Evolutionary conservation across 306 rosid genomes (phyloP).

Genomic region (Styphnolobium japonicum): DNA sequence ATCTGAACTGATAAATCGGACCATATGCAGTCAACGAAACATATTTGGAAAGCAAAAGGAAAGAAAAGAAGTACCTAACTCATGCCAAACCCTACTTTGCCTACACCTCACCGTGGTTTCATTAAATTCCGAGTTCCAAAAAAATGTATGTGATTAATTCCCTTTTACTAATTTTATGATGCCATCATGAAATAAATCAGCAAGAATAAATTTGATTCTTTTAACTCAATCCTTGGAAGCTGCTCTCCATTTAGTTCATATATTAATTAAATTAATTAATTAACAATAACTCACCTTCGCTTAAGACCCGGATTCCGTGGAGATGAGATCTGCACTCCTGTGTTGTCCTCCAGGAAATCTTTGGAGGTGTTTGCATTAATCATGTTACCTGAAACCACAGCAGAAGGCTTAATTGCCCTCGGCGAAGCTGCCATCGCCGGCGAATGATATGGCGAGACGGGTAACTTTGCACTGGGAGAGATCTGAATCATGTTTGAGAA

Average conservation of each 20-base stretch:
- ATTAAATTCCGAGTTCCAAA: constrained; percentile 7
- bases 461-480: constrained; percentile 58
- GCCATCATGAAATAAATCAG: not conserved
- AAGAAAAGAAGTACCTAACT: constrained; percentile 28
- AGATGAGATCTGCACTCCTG: constrained; percentile 81
- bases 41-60: constrained; percentile 11
- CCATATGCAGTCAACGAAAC: constrained; percentile 23
- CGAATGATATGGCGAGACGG: constrained; percentile 32
- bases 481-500: constrained; percentile 90
- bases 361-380: constrained; percentile 42
- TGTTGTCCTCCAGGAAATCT: constrained; percentile 46
- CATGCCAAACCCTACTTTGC: constrained; percentile 44
- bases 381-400: constrained; percentile 43
- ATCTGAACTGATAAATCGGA: not conserved
- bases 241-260: not conserved
- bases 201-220: not conserved
- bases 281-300: constrained; percentile 53
- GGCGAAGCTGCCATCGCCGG: constrained; percentile 36
- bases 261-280: not conserved
- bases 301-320: constrained; percentile 80
- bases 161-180: not conserved
- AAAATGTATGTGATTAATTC: not conserved
- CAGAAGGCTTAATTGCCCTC: constrained; percentile 35
- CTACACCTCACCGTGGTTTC: not conserved
- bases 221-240: not conserved